Base-by-base conservation (phyloP, 202 grass and related monocot species). In the Tripidium arundinaceum region DNA sequence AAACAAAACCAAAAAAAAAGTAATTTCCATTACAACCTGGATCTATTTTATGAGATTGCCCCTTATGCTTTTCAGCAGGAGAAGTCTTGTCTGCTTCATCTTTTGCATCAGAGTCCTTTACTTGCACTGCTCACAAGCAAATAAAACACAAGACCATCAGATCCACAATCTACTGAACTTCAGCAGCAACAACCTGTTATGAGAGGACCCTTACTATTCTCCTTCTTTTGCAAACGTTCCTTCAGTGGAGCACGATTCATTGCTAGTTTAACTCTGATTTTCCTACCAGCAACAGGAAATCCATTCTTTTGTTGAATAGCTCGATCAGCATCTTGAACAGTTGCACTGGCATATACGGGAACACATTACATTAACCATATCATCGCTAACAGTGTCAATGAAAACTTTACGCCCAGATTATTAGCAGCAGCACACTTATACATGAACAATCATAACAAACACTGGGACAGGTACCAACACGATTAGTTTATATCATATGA, bases 221-320 rank as follows among this genome's bases (percentile, higher is more conserved):
- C 88, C 27, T 76, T 81, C 86, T 93, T 93, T 42, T 79, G 70
- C 81, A 62, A 60, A 38, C 90, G 86, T 62, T 99, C 86, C 83
- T 95, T 85, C 45, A 89, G 67, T 39, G 90, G 77, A 85, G 89
- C 84, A 88, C 85, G 87, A 45, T 88, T 85, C 66, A 85, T 96
- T 61, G 92, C 96, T 61, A 93, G 88, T 76, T 96, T 93, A 42
- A 93, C 88, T 85, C 85, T 93, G 47, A 99, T 96, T 85, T 91
- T 96, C 78, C 96, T 93, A 84, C 92, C 81, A 76, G 84, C 78
- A 58, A 96, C 74, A 50, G 61, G 42, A 42, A 77, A 87, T 49
- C 87, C 88, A 76, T 90, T 93, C 83, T 99, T 99, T 60, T 96
- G 71, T 75, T 99, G 70, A 85, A 99, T 84, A 79, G 88, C 77